Percentiles rank a stretch among this genome's conserved stretches.
phyloP scores from a whole-genome alignment of 2,329 filamentous ascomycete species.

The Talaromyces sp. region DNA sequence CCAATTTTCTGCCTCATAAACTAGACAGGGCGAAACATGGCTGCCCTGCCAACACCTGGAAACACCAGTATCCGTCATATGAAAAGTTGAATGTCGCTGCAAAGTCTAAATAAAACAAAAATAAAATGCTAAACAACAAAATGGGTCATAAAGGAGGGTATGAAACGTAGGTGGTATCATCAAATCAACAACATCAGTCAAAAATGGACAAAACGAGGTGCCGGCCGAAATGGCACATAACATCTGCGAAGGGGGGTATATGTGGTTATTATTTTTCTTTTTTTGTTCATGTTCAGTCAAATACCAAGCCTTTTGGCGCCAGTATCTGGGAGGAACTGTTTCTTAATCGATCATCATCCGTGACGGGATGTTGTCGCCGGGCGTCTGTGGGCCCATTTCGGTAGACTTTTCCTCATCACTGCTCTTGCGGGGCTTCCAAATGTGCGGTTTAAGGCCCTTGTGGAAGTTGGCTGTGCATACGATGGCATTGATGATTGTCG shows the following conservation, averaged over 20 bases:
- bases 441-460: conserved; percentile 80
- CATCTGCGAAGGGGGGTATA: conserved; percentile 1
- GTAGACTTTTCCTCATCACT: conserved; percentile 46
- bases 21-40: not conserved
- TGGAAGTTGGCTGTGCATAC: conserved; percentile 89
- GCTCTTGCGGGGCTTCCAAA: conserved; percentile 55
- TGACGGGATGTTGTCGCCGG: conserved; percentile 27
- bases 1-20: not conserved
- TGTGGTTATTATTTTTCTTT: conserved; percentile 2
- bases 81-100: not conserved
- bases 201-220: not conserved
- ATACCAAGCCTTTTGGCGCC: conserved; percentile 6
- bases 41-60: not conserved
- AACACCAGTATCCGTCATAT: not conserved
- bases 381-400: conserved; percentile 34
- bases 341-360: conserved; percentile 44
- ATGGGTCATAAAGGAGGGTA: conserved; percentile 9
- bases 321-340: not conserved
- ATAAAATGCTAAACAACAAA: not conserved
- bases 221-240: not conserved
- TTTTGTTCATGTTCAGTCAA: not conserved
- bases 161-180: conserved; percentile 8
- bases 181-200: conserved; percentile 6
- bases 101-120: not conserved
- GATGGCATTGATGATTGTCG: conserved; percentile 82